Evolutionary conservation across 495 filamentous ascomycete species (phyloP), one percentile per base, ranked within the genome.

Genomic region (Tuber brumale): DNA sequence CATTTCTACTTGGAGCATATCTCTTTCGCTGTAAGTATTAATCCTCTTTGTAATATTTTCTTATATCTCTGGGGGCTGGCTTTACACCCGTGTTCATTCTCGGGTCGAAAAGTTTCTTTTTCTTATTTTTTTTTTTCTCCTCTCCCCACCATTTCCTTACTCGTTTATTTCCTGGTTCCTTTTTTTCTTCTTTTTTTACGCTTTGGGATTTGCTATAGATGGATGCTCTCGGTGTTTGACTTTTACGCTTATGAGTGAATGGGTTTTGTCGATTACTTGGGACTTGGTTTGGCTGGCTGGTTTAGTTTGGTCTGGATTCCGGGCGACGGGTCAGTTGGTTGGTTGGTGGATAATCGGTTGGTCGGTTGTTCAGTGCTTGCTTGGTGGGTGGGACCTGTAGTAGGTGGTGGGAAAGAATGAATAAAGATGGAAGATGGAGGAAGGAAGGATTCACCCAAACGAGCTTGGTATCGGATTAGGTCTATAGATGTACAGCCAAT

Each of bases 31-130:
- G 78, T 80, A 80, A 79, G 76, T 80, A 80, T 80, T 80, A 79
- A 80, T 76, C 27, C 45, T 74, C 75, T 79, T 73, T 80, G 77
- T 80, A 76, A 79, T 80, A 80, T 79, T 76, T 79, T 79, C 73
- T 61, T 42, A 45, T 48, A 37, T 70, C 75, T 76, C 45, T 71
- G 57, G 76, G 45, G 27, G n/a, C 43, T 41, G 70, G 70, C 71
- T 46, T 72, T 23, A 43, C 45, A 46, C 71, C 35, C 42, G 41
- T 27, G 31, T 51, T 44, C 42, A 39, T 75, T 44, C 18, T 78
- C 69, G 48, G 27, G 39, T 61, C 70, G 35, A 42, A 41, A 45
- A 69, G 51, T 75, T 69, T 74, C 4, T 39, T 76, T 14, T 69
- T 44, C 42, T 45, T 14, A 16, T 72, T 76, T n/a, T 37, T 37